A percentile compares a stretch with the other conserved stretches of the same genome.
phyloP scores from a whole-genome alignment of 306 rosid genomes.

The Malus asiatica region DNA sequence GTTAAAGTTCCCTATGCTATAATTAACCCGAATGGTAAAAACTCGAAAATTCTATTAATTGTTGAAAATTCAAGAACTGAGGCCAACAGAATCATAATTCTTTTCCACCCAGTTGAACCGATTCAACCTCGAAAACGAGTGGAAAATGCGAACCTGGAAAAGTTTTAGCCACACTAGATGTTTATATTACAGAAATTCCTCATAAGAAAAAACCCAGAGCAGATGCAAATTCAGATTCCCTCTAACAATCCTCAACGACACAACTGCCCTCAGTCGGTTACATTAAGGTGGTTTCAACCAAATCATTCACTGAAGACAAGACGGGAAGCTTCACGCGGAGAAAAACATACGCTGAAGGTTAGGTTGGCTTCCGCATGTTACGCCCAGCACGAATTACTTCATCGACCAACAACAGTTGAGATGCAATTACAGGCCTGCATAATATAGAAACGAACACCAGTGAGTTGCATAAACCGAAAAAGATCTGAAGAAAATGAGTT shows the following conservation, averaged over 20 bases:
- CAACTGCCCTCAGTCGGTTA: background rate
- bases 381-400: conserved; percentile 99
- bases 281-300: background rate
- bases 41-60: background rate
- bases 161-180: background rate
- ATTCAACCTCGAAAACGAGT: background rate
- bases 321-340: background rate
- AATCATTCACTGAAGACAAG: conserved; percentile 12
- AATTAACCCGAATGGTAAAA: background rate
- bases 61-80: background rate
- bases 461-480: background rate
- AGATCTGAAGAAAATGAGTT: background rate
- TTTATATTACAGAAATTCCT: background rate
- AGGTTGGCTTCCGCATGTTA: conserved; percentile 84
- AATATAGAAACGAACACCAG: background rate
- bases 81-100: background rate
- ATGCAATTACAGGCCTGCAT: conserved; percentile 88
- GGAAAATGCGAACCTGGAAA: background rate
- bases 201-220: background rate
- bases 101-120: background rate
- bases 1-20: too few species aligned
- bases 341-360: background rate
- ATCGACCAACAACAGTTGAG: conserved; percentile 88
- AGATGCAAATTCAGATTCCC: conserved; percentile 1
- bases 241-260: background rate